Evolutionary conservation across 2,329 filamentous ascomycete genomes (phyloP).

Genomic region (Penicillium sp.): DNA sequence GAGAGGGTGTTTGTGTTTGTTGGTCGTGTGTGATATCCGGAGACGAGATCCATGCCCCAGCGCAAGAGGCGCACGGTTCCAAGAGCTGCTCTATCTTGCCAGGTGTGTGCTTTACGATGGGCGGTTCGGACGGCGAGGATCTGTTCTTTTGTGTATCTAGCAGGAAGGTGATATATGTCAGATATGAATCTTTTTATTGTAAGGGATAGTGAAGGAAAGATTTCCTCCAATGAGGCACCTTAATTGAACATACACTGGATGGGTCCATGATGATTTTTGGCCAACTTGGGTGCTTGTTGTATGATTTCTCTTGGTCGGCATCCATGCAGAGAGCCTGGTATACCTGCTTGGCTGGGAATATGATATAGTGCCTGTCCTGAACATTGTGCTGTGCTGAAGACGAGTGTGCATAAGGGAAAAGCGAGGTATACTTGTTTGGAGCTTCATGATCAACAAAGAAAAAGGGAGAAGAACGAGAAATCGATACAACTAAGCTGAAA

Average conservation of each 20-base stretch:
- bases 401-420: not conserved
- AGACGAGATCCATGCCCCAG: slow-evolving; percentile 75
- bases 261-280: slow-evolving; percentile 60
- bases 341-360: not conserved
- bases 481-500: not conserved
- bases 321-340: not conserved
- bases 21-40: slow-evolving; percentile 67
- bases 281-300: not conserved
- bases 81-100: slow-evolving; percentile 73
- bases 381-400: not conserved
- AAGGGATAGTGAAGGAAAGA: not conserved
- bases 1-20: slow-evolving; percentile 28
- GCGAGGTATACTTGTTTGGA: not conserved
- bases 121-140: slow-evolving; percentile 70
- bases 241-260: slow-evolving; percentile 48
- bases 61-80: slow-evolving; percentile 69
- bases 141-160: slow-evolving; percentile 68
- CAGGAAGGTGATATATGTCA: not conserved
- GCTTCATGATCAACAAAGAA: not conserved
- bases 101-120: slow-evolving; percentile 67
- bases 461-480: not conserved
- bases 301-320: not conserved
- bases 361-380: not conserved
- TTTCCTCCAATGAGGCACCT: not conserved
- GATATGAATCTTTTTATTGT: not conserved